Percentiles rank a stretch among this genome's conserved stretches.
These are phyloP conservation scores for Serpula lacrymans DNA, from an alignment of 768 basidiomycete species.

Conservation along the genomic window DNA sequence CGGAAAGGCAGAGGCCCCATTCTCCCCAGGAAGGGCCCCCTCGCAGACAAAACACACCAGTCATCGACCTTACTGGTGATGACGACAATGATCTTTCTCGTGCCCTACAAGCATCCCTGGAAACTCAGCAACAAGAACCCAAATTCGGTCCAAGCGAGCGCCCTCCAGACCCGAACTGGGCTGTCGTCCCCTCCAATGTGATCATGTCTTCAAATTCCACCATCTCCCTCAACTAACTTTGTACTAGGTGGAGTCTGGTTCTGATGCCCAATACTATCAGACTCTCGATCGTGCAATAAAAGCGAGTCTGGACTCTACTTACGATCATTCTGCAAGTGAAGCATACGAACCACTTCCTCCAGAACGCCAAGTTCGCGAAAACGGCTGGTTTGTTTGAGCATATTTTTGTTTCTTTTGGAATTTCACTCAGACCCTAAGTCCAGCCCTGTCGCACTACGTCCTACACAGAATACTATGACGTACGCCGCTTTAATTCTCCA, in stretches of 20 bases:
- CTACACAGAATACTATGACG: slow-evolving; percentile 44
- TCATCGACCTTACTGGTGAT: slow-evolving; percentile 62
- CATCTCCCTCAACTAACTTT: slow-evolving; percentile 6
- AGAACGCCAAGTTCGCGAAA: slow-evolving; percentile 51
- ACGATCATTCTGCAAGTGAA: slow-evolving; percentile 44
- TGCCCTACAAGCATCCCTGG: slow-evolving; percentile 53
- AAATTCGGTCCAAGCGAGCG: slow-evolving; percentile 59
- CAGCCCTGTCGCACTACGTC: slow-evolving; percentile 73
- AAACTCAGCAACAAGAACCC: slow-evolving; percentile 34
- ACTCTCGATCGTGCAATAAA: slow-evolving; percentile 67
- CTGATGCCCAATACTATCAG: slow-evolving; percentile 54
- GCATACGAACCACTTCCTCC: slow-evolving; percentile 48
- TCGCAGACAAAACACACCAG: slow-evolving; percentile 24
- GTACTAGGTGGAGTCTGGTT: slow-evolving; percentile 29
- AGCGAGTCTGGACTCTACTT: slow-evolving; percentile 52
- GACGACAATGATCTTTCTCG: slow-evolving; percentile 51
- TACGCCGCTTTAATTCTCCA: slow-evolving; percentile 57
- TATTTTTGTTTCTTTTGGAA: neutral
- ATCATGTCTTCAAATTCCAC: slow-evolving; percentile 10
- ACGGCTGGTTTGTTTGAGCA: slow-evolving; percentile 47
- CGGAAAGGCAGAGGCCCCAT: slow-evolving; percentile 1
- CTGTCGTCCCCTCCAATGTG: slow-evolving; percentile 68
- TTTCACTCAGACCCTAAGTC: slow-evolving; percentile 1
- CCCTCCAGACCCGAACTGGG: slow-evolving; percentile 65
- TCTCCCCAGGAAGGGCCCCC: slow-evolving; percentile 5